Conservation (phyloP, 2,329 filamentous ascomycete genomes). For the Colletotrichum incanum region DNA sequence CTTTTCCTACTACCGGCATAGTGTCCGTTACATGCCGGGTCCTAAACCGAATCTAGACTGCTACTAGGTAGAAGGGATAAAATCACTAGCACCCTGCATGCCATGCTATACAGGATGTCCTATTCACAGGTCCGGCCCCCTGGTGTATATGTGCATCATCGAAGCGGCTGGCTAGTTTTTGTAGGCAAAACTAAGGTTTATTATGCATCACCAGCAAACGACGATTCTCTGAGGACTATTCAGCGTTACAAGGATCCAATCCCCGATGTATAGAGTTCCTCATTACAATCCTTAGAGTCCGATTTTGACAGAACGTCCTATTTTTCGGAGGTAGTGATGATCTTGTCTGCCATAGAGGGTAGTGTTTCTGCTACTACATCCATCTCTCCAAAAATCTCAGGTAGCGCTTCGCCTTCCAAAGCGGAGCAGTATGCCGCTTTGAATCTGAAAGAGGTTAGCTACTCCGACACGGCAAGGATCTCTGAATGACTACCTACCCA, state of each 20-base stretch:
- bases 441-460: slow-evolving; percentile 51
- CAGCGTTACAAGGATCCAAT: not conserved
- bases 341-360: slow-evolving; percentile 62
- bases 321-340: slow-evolving; percentile 48
- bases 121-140: not conserved
- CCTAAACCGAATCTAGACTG: not conserved
- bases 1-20: not conserved
- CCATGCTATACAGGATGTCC: not conserved
- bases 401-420: slow-evolving; percentile 28
- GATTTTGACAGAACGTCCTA: not conserved
- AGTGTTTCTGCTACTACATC: slow-evolving; percentile 65
- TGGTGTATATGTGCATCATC: too few relatives aligned
- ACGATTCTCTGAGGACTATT: not conserved
- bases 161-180: too few relatives aligned
- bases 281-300: not conserved
- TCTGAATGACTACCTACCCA: slow-evolving; percentile 51
- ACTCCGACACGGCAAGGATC: not conserved
- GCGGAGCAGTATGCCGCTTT: slow-evolving; percentile 67
- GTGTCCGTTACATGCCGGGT: not conserved
- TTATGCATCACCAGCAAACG: not conserved
- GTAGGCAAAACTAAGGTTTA: not conserved
- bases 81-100: not conserved
- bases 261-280: not conserved
- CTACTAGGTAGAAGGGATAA: not conserved
- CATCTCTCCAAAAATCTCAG: slow-evolving; percentile 62